Percentiles rank a stretch among this genome's conserved stretches.
These are phyloP conservation scores for Buxus sempervirens DNA, from an alignment of 164 flowering plant genomes.

Conservation along the genomic window DNA sequence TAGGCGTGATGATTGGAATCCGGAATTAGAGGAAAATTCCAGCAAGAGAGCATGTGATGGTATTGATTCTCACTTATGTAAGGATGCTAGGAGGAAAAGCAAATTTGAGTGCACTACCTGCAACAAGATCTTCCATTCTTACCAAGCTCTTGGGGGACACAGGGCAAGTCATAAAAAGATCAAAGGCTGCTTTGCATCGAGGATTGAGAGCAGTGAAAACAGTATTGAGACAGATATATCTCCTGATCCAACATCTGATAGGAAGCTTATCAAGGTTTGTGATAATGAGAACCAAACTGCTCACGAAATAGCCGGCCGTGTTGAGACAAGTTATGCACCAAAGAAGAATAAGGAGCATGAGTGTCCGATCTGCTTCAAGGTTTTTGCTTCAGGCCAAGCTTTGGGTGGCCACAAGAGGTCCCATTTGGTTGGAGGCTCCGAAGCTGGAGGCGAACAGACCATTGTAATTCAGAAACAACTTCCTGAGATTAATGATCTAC, in stretches of 20 bases:
- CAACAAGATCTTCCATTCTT: slow-evolving; percentile 51
- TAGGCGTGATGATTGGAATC: slow-evolving; percentile 12
- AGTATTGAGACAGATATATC: slow-evolving; percentile 32
- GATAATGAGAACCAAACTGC: slow-evolving; percentile 20
- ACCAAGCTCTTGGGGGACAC: slow-evolving; percentile 61
- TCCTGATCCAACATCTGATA: slow-evolving; percentile 18
- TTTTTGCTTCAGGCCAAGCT: slow-evolving; percentile 69
- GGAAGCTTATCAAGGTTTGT: slow-evolving; percentile 20
- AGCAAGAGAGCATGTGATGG: slow-evolving; percentile 18
- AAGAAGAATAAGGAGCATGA: slow-evolving; percentile 48
- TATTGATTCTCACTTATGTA: slow-evolving; percentile 17
- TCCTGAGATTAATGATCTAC: slow-evolving; percentile 27
- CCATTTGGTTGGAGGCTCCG: slow-evolving; percentile 39
- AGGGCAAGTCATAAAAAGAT: slow-evolving; percentile 47
- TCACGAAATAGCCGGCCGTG: slow-evolving; percentile 11
- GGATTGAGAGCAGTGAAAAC: slow-evolving; percentile 42
- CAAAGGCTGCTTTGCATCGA: slow-evolving; percentile 30
- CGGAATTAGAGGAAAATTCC: slow-evolving; percentile 19
- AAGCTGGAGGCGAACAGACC: slow-evolving; percentile 17
- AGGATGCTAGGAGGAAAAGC: slow-evolving; percentile 29
- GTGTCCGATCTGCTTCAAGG: slow-evolving; percentile 59
- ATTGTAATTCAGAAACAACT: slow-evolving; percentile 30
- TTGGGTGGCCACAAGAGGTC: slow-evolving; percentile 79
- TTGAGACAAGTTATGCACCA: slow-evolving; percentile 22
- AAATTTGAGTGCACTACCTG: slow-evolving; percentile 45